These are phyloP conservation scores for Starmerella lactis-condensi DNA, from an alignment of 805 yeast genomes.

Conservation along the genomic window DNA sequence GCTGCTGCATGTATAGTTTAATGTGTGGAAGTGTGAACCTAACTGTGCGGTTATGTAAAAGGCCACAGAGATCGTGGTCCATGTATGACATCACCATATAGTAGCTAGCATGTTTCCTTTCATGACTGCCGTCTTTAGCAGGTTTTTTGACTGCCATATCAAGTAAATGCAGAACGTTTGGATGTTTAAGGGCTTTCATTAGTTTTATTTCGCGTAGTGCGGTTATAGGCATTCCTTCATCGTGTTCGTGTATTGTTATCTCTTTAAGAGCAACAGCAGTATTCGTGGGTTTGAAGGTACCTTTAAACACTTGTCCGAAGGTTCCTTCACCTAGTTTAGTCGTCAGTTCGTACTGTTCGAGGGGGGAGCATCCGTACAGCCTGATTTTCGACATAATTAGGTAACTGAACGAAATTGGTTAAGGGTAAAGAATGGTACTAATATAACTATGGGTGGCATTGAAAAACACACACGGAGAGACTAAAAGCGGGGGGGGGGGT, in stretches of 20 bases:
- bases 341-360: slow-evolving; percentile 21
- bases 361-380: slow-evolving; percentile 22
- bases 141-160: slow-evolving; percentile 46
- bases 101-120: slow-evolving; percentile 27
- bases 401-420: neutral
- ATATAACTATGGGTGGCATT: too few relatives aligned
- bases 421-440: too few relatives aligned
- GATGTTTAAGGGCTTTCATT: slow-evolving; percentile 48
- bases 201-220: slow-evolving; percentile 84
- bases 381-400: neutral
- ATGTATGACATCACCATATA: slow-evolving; percentile 86
- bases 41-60: slow-evolving; percentile 62
- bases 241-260: slow-evolving; percentile 56
- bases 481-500: too few relatives aligned
- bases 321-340: slow-evolving; percentile 61
- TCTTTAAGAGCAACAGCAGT: slow-evolving; percentile 72
- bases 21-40: slow-evolving; percentile 44
- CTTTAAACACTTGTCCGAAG: slow-evolving; percentile 76
- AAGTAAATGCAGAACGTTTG: slow-evolving; percentile 53
- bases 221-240: slow-evolving; percentile 75
- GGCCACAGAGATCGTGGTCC: slow-evolving; percentile 80
- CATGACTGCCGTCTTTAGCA: slow-evolving; percentile 7
- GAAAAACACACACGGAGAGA: too few relatives aligned
- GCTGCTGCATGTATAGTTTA: slow-evolving; percentile 65
- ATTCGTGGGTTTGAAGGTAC: slow-evolving; percentile 34